Evolutionary conservation across 306 rosid species (phyloP), one percentile per base, ranked within the genome.

Genomic region (Psophocarpus tetragonolobus): DNA sequence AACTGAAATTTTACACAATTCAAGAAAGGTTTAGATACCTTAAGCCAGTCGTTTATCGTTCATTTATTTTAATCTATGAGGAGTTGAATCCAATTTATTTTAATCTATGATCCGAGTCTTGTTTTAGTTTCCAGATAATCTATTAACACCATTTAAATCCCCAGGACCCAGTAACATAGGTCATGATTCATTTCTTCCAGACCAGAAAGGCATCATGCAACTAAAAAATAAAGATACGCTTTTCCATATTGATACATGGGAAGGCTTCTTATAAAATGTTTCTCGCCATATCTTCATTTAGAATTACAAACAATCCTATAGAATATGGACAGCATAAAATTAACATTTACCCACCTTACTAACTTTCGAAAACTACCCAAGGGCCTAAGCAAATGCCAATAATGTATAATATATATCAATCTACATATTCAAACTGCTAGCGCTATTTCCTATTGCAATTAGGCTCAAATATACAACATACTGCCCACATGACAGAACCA

Each of bases 381-480:
- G 63, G 73, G 47, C 35, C 65, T 63, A 57, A 79, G 63, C 74
- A 58, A 70, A 65, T 81, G 10, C 51, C 72, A 62, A 81, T 61
- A 47, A 75, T 56, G 74, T 3, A 32, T 32, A 32, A 78, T 3
- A 32, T 32, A 32, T 51, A 71, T 63, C 57, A 51, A 75, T 64
- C 62, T 71, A 79, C 77, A 76, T 71, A 74, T 58, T 65, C 26
- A 26, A 71, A 75, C 68, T 4, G 71, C 61, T 35, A 35, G 39
- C 7, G 39, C 39, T 67, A 76, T 47, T 50, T 71, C 73, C 53
- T 71, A 68, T 51, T 38, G 48, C 30, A 83, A 68, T 58, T 54
- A 72, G 80, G 67, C 81, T 82, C 69, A 70, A 78, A 62, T 66
- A 70, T 44, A 76, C 77, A 80, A 73, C 73, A 76, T 62, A 68